Conservation (phyloP, 805 yeast genomes). For the Candida nemodendra region DNA sequence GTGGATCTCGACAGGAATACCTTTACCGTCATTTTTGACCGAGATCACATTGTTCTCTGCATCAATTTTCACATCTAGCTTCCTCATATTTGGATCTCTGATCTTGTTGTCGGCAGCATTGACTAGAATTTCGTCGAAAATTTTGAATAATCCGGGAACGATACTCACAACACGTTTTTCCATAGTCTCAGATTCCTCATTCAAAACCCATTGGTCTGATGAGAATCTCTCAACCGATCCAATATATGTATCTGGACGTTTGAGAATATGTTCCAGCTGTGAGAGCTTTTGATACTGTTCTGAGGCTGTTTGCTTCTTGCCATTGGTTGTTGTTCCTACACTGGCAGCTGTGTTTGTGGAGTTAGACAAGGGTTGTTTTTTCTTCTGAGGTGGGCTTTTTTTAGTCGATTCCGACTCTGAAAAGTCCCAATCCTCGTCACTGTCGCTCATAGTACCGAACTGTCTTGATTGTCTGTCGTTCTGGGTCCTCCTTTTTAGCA, state of each 20-base stretch:
- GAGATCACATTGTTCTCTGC: slow-evolving; percentile 70
- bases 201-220: slow-evolving; percentile 82
- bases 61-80: slow-evolving; percentile 78
- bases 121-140: slow-evolving; percentile 94
- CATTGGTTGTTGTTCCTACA: slow-evolving; percentile 4
- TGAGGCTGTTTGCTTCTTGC: slow-evolving; percentile 38
- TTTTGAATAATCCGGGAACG: slow-evolving; percentile 95
- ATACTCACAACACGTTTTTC: slow-evolving; percentile 61
- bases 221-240: slow-evolving; percentile 88
- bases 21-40: slow-evolving; percentile 90
- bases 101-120: slow-evolving; percentile 99
- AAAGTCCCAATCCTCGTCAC: slow-evolving; percentile 10
- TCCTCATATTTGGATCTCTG: slow-evolving; percentile 87
- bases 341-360: slow-evolving; percentile 21
- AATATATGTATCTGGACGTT: slow-evolving; percentile 96
- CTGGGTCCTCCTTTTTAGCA: too few relatives aligned
- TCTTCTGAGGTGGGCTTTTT: slow-evolving; percentile 4
- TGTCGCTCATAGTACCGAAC: slow-evolving; percentile 15
- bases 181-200: slow-evolving; percentile 63
- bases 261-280: slow-evolving; percentile 92
- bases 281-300: slow-evolving; percentile 91
- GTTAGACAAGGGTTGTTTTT: slow-evolving; percentile 42
- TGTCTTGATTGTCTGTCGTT: too few relatives aligned
- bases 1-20: slow-evolving; percentile 94
- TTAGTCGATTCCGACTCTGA: slow-evolving; percentile 8